A percentile compares a stretch with the other conserved stretches of the same genome.
phyloP scores from a whole-genome alignment of 106 monocot species.

The Agapanthus africanus region DNA sequence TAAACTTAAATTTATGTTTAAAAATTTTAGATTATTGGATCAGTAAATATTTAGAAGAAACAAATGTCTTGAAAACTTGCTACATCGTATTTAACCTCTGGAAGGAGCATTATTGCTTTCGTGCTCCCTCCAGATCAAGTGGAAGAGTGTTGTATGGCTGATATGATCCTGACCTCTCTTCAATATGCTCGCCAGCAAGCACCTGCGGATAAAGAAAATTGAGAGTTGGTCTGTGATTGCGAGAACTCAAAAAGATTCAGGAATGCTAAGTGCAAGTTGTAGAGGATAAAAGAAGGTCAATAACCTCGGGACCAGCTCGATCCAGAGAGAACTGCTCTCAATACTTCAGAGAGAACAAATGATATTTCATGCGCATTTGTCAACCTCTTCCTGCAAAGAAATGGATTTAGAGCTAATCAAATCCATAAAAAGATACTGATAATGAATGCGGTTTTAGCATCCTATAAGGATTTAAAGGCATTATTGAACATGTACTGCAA shows the following conservation, averaged over 20 bases:
- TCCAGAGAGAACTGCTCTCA: constrained; percentile 41
- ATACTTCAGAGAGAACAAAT: constrained; percentile 47
- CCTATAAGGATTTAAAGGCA: no score
- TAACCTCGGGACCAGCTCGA: constrained; percentile 51
- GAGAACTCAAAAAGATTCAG: no score
- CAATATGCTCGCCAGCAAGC: constrained; percentile 23
- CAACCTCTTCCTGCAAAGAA: constrained; percentile 20
- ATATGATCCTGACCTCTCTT: constrained; percentile 29
- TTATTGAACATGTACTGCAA: no score
- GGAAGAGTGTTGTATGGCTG: constrained; percentile 63
- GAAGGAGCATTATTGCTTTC: constrained; percentile 58
- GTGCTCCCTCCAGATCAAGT: constrained; percentile 40
- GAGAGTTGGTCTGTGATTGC: no score
- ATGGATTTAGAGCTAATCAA: constrained; percentile 7
- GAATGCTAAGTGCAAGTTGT: no score
- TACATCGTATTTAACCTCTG: constrained; percentile 48
- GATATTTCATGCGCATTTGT: constrained; percentile 28
- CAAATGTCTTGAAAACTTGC: no score
- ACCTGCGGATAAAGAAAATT: constrained; percentile 17
- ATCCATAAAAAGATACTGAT: no score
- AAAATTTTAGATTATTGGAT: no score
- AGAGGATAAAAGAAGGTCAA: constrained; percentile 3
- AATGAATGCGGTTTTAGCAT: no score
- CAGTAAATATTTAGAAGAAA: no score
- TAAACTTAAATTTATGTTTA: no score